phyloP scores from a whole-genome alignment of 2,329 filamentous ascomycete species.

The Fusarium oligoseptatum region DNA sequence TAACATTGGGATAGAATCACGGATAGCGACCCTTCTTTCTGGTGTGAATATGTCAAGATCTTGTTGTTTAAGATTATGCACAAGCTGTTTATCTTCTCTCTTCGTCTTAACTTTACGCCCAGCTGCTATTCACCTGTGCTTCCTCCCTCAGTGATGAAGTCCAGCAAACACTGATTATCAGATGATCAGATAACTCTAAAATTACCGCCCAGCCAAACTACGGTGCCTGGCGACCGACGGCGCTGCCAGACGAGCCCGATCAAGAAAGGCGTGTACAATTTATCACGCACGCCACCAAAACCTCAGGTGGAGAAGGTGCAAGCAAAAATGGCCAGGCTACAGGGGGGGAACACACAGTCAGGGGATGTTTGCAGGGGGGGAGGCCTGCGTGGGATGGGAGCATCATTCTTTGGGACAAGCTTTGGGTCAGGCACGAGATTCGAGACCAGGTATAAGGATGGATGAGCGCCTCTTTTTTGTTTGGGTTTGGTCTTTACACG shows the following conservation, averaged over 20 bases:
- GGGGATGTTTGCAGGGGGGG: slow-evolving; percentile 4
- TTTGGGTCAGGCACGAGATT: slow-evolving; percentile 5
- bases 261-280: background rate
- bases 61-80: background rate
- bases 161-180: slow-evolving; percentile 11
- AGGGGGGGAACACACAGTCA: slow-evolving; percentile 7
- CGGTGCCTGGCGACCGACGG: background rate
- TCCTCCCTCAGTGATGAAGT: background rate
- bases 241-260: background rate
- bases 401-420: slow-evolving; percentile 28
- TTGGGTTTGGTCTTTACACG: background rate
- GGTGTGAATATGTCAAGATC: background rate
- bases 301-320: background rate
- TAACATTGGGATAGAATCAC: background rate
- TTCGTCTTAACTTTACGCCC: background rate
- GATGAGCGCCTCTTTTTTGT: background rate
- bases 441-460: slow-evolving; percentile 5
- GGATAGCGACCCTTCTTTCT: background rate
- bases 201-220: background rate
- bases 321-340: background rate
- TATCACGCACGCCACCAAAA: slow-evolving; percentile 3
- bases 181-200: slow-evolving; percentile 35
- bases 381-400: slow-evolving; percentile 30
- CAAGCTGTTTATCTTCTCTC: too few relatives aligned
- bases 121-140: background rate